Percentiles rank a stretch among this genome's conserved stretches.
Conservation (phyloP, 2,329 filamentous ascomycete genomes). For the Claviceps fusiformis region DNA sequence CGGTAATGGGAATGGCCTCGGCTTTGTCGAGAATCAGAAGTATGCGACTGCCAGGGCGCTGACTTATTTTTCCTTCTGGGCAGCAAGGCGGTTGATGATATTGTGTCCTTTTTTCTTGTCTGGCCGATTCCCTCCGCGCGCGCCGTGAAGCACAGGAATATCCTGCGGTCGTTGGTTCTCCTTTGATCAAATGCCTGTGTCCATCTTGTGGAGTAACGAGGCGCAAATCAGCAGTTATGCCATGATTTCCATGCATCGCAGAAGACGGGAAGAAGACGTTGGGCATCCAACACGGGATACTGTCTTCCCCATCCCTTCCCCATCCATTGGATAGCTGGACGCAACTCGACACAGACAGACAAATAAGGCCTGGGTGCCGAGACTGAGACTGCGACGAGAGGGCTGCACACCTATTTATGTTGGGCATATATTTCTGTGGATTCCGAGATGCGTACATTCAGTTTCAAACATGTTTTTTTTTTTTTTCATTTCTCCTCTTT, state of each 20-base stretch:
- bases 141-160: neutral
- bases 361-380: neutral
- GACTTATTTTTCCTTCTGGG: neutral
- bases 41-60: neutral
- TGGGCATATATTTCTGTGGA: neutral
- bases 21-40: neutral
- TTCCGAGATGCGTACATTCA: neutral
- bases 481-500: neutral
- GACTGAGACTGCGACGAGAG: neutral
- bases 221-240: neutral
- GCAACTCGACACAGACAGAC: neutral
- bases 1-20: neutral
- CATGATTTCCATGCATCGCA: neutral
- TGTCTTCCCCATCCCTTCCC: neutral
- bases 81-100: neutral
- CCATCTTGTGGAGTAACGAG: neutral
- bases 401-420: neutral
- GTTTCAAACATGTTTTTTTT: too few species aligned
- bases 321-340: neutral
- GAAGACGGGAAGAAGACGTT: neutral
- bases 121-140: too few species aligned
- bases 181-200: neutral
- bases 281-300: neutral
- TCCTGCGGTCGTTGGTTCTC: neutral
- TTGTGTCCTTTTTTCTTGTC: neutral